These are phyloP conservation scores for Fusarium keratoplasticum DNA, from an alignment of 2,329 filamentous ascomycete genomes.

Conservation along the genomic window DNA sequence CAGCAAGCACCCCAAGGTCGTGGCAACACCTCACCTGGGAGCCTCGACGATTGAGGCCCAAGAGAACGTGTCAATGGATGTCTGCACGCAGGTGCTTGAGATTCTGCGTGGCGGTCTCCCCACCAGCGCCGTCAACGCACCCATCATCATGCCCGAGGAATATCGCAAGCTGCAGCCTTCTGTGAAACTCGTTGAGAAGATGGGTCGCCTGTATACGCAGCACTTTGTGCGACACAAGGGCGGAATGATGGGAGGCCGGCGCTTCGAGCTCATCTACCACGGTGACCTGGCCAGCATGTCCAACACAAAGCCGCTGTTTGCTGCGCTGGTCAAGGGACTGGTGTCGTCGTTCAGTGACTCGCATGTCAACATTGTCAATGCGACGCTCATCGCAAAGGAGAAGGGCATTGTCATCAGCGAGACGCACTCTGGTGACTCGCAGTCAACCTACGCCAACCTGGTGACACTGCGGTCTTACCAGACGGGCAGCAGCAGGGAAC, in stretches of 20 bases:
- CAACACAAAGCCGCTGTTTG: constrained; percentile 83
- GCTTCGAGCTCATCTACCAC: constrained; percentile 82
- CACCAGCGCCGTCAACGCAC: constrained; percentile 82
- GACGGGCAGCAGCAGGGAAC: constrained; percentile 49
- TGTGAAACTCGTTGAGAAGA: constrained; percentile 80
- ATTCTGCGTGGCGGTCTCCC: constrained; percentile 80
- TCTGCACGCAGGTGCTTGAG: constrained; percentile 81
- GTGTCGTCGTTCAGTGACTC: constrained; percentile 75
- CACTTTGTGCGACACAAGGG: constrained; percentile 67
- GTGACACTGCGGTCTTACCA: constrained; percentile 73
- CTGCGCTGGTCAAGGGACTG: constrained; percentile 82
- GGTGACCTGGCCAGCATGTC: constrained; percentile 77
- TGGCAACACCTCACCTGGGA: constrained; percentile 83
- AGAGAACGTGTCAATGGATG: constrained; percentile 85
- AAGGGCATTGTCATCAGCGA: constrained; percentile 84
- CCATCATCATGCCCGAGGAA: constrained; percentile 83
- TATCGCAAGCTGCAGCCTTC: constrained; percentile 83
- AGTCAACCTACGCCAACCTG: constrained; percentile 74
- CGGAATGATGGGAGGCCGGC: constrained; percentile 68
- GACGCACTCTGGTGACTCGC: constrained; percentile 72
- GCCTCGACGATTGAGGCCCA: constrained; percentile 86
- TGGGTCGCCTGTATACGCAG: constrained; percentile 83
- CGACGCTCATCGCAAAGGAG: constrained; percentile 78
- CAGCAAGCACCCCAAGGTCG: constrained; percentile 76
- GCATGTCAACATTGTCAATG: constrained; percentile 87